phyloP scores from a whole-genome alignment of 768 basidiomycete species.

The Lentinula sp. region DNA sequence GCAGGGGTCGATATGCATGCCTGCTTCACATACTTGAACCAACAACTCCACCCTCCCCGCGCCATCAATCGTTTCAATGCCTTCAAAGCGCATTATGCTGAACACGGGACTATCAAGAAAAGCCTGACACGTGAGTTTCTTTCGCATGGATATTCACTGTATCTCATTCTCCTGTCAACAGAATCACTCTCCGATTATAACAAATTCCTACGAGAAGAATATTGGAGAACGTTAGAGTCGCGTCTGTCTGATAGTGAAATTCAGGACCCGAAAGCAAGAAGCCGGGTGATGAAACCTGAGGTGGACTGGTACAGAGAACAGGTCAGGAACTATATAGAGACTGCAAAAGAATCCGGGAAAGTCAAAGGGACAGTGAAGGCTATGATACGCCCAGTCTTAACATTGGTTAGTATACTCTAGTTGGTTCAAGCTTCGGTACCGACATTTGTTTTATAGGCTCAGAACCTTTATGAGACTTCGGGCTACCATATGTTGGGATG shows the following conservation, averaged over 20 bases:
- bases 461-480: background rate
- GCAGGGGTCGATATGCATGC: no score
- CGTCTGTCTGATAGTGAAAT: background rate
- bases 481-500: background rate
- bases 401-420: background rate
- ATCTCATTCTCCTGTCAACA: background rate
- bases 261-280: background rate
- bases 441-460: background rate
- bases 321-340: background rate
- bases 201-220: background rate
- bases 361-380: background rate
- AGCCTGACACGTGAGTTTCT: background rate
- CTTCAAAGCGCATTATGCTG: background rate
- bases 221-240: background rate
- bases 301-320: background rate
- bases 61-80: background rate
- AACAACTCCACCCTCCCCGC: no score
- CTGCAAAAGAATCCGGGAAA: background rate
- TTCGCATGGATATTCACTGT: background rate
- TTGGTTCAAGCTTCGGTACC: background rate
- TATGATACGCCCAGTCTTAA: background rate
- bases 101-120: background rate
- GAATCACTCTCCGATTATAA: background rate
- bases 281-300: background rate
- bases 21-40: no score